A percentile compares a stretch with the other conserved stretches of the same genome.
phyloP scores from a whole-genome alignment of 2,329 filamentous ascomycete genomes.

The Diaporthe ampelina region DNA sequence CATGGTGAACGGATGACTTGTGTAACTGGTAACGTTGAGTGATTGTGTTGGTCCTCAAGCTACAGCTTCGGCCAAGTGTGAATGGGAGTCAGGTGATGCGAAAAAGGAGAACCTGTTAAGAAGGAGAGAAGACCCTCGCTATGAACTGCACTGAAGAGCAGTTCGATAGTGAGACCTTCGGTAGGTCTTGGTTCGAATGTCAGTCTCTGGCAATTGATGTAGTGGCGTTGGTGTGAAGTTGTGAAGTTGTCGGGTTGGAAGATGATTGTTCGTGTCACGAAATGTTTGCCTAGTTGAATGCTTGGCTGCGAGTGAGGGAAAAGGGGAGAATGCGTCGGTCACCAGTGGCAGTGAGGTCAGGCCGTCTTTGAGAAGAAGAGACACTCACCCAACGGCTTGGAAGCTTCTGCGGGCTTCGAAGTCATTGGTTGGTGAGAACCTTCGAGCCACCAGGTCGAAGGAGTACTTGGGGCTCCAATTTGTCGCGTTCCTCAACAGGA shows the following conservation, averaged over 20 bases:
- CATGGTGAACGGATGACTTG: background rate
- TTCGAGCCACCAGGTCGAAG: too few relatives aligned
- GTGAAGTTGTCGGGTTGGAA: background rate
- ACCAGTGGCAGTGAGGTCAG: background rate
- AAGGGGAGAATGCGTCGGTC: background rate
- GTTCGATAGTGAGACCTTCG: background rate
- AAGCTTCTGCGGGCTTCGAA: background rate
- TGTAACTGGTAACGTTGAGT: background rate
- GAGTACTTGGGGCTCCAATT: background rate
- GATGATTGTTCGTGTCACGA: background rate
- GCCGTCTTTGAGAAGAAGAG: background rate
- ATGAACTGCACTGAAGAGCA: background rate
- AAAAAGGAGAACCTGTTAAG: background rate
- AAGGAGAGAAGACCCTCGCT: fast-evolving
- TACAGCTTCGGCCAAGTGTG: background rate
- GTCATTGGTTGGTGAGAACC: background rate
- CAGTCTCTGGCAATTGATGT: too few relatives aligned
- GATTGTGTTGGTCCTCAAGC: background rate
- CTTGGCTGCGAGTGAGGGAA: background rate
- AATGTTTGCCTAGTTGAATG: background rate
- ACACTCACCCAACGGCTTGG: background rate
- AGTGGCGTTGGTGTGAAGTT: too few relatives aligned
- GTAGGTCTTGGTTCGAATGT: background rate
- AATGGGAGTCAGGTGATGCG: background rate
- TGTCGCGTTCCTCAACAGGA: background rate